Evolutionary conservation across 148 eudicot genomes (phyloP), one percentile per base, ranked within the genome.

Genomic region (Fagopyrum tataricum): DNA sequence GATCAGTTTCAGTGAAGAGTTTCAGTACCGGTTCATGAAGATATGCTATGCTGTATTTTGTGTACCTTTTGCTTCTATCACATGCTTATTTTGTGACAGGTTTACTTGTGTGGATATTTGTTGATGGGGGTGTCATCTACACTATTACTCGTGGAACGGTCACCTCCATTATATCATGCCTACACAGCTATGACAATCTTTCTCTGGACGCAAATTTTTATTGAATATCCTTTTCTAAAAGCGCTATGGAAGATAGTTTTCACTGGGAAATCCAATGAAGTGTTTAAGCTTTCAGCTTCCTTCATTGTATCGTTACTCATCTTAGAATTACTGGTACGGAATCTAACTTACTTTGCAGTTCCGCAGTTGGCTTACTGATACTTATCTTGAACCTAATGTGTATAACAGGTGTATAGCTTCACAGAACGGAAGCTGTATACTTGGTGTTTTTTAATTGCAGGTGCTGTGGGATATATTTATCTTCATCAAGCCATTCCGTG

Each of bases 81-180:
- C 41, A 26, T 2, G 6, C 48, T 42, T 68, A 18, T 73, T 43
- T 26, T 73, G 26, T 74, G 75, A 58, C 85, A 87, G 93, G 83
- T 81, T 53, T 79, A 77, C 76, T 18, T 88, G 41, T 75, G 78
- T 71, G 98, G 98, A 82, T 51, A 83, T 71, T 74, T 91, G 44
- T 66, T 85, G 59, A 87, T 88, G 87, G 93, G 87, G 74, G 76
- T 76, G 14, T 81, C 81, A 68, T 85, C 80, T 51, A 68, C 74
- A 39, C 76, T 95, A 66, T 79, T 95, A 75, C 83, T 85, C 76
- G 43, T 88, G 79, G 97, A 91, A 81, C 91, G 80, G 71, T 84
- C 93, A 74, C 97, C 98, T 77, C 97, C 88, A 39, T 89, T 95
- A 48, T 95, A 95, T 78, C 96, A 91, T 84, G 96, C 88, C 69